Base-by-base conservation (phyloP, 371 early-diverging fungal genomes). In the Syncephalastrum sp. region DNA sequence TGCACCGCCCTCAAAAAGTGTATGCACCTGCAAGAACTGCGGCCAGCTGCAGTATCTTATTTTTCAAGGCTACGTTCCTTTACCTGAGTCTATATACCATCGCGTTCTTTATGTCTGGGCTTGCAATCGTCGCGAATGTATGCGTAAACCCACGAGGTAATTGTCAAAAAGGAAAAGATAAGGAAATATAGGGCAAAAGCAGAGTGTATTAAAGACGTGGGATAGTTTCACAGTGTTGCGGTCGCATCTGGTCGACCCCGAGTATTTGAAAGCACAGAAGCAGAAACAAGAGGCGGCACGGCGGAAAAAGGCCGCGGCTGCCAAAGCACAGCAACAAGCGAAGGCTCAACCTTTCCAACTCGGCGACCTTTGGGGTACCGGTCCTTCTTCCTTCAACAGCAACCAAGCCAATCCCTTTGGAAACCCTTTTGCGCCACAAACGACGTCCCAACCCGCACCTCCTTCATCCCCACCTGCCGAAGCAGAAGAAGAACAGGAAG, bases 101-200 rank as follows among this genome's bases (percentile, higher is more conserved):
- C 76, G 92, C 46, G 84, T 84, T 0, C 61, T 92, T 8, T 92
- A 92, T 64, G 79, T 91, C 6, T 91, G 89, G 88, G 89, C 77
- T 0, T 92, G 92, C 69, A 90, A 87, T 53, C 77, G 78, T 21
- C 79, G 87, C 24, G 57, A 65, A 23, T 92, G 92, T 64, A 85
- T 87, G 75, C 82, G 83, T 13, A 82, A 80, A 55, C 69, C 76
- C 3, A 90, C 89, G 23, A 86, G 86, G 85, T 85, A 79, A 50
- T n/a, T n/a, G n/a, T n/a, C n/a, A n/a, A 21, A 21, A 21, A 21
- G 21, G 2, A 2, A 21, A 21, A 21, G 21, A 21, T 2, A 21
- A 21, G 21, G 21, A 2, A 21, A 21, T 1, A 2, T 2, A 21
- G 2, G 21, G 21, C 0, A 17, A 52, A 8, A 33, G 38, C 38